Conservation (phyloP, 2,329 filamentous ascomycete genomes). For the Talaromyces sp. region DNA sequence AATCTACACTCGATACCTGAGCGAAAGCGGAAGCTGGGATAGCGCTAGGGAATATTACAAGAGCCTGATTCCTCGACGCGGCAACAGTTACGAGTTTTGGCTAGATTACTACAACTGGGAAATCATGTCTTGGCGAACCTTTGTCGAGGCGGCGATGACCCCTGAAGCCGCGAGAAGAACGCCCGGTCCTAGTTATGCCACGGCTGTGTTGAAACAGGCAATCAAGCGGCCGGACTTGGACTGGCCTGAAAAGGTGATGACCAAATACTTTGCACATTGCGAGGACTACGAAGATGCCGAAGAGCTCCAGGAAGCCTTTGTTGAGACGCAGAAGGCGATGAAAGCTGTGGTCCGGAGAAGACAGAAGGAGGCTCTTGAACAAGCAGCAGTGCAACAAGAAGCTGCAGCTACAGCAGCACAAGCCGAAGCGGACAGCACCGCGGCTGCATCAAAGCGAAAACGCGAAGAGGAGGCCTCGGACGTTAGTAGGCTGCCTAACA, state of each 20-base stretch:
- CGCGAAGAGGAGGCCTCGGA: conserved; percentile 54
- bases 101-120: conserved; percentile 89
- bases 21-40: conserved; percentile 72
- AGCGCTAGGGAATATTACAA: conserved; percentile 76
- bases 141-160: conserved; percentile 50
- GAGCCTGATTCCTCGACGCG: conserved; percentile 63
- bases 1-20: conserved; percentile 87
- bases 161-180: conserved; percentile 52
- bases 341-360: conserved; percentile 62
- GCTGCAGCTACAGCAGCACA: conserved; percentile 13
- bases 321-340: conserved; percentile 66
- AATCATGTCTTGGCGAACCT: conserved; percentile 64
- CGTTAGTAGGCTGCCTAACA: conserved; percentile 53
- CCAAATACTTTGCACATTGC: conserved; percentile 53
- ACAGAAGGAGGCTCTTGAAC: conserved; percentile 57
- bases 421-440: background rate
- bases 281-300: conserved; percentile 83
- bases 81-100: conserved; percentile 89
- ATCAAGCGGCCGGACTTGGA: conserved; percentile 49
- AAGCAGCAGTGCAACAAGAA: conserved; percentile 19
- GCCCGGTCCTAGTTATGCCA: conserved; percentile 68
- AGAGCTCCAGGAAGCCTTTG: conserved; percentile 67
- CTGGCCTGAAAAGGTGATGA: conserved; percentile 48
- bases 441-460: conserved; percentile 62
- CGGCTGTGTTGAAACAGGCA: conserved; percentile 70